phyloP scores from a whole-genome alignment of 345 rosid genomes.

The Salix koriyanagi region DNA sequence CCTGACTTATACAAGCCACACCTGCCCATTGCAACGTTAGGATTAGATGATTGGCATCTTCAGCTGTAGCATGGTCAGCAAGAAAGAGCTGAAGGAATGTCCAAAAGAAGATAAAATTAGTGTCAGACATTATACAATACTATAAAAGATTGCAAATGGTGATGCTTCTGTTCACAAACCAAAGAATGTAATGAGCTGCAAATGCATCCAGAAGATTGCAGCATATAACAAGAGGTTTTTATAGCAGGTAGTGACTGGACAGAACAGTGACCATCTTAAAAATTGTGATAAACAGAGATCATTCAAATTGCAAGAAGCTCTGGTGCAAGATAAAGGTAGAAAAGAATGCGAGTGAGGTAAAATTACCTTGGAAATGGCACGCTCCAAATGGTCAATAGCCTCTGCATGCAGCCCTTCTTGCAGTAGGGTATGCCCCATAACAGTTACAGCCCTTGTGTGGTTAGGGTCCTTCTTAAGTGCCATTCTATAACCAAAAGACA shows the following conservation, averaged over 20 bases:
- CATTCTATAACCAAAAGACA: conserved; percentile 39
- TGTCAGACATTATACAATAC: neutral
- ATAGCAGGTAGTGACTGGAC: neutral
- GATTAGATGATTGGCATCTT: conserved; percentile 55
- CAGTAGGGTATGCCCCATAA: conserved; percentile 68
- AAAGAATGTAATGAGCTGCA: neutral
- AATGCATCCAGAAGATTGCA: neutral
- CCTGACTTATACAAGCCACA: conserved; percentile 60
- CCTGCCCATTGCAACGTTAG: conserved; percentile 83
- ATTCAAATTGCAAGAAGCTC: neutral
- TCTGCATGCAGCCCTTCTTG: conserved; percentile 51
- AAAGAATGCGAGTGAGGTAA: neutral
- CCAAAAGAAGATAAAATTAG: neutral
- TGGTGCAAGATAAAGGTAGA: neutral
- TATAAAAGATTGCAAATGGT: neutral
- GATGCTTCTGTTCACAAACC: too few species aligned
- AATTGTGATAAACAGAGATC: neutral
- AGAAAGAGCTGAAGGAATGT: conserved; percentile 42
- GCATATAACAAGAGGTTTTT: neutral
- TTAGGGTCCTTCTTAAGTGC: conserved; percentile 78
- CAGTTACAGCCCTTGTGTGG: conserved; percentile 49
- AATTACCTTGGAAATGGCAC: conserved; percentile 60
- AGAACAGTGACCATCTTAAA: neutral
- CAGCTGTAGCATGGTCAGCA: conserved; percentile 40
- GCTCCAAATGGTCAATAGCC: conserved; percentile 61